Conservation (phyloP, 2,329 filamentous ascomycete genomes). For the Beauveria rudraprayagi region DNA sequence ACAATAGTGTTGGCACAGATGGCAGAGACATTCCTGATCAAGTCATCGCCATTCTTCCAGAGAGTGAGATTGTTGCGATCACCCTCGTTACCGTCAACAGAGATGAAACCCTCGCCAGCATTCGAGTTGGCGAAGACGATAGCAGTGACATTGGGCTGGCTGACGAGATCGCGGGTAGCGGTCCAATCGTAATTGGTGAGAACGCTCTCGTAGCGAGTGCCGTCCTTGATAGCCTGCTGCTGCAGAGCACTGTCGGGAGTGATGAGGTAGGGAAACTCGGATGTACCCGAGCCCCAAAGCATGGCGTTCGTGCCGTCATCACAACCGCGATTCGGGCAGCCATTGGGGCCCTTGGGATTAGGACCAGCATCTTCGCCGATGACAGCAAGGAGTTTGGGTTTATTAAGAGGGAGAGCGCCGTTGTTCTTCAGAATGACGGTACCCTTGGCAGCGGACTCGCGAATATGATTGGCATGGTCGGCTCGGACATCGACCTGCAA, state of each 20-base stretch:
- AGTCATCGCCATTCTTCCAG: constrained; percentile 71
- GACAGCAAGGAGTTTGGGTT: constrained; percentile 66
- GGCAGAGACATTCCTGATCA: constrained; percentile 73
- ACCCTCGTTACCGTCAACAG: constrained; percentile 72
- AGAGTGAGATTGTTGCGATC: constrained; percentile 90
- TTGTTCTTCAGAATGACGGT: constrained; percentile 87
- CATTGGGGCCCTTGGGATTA: constrained; percentile 68
- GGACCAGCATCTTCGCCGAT: constrained; percentile 78
- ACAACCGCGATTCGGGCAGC: constrained; percentile 61
- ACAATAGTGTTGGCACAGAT: constrained; percentile 85
- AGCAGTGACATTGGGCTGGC: constrained; percentile 56
- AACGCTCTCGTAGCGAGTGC: constrained; percentile 55
- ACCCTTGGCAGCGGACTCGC: constrained; percentile 68
- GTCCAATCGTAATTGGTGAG: constrained; percentile 55
- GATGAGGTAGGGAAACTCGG: constrained; percentile 68
- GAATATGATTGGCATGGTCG: constrained; percentile 65
- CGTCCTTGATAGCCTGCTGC: constrained; percentile 51
- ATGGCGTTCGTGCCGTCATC: constrained; percentile 58
- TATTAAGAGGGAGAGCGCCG: constrained; percentile 66
- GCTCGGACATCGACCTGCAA: constrained; percentile 75
- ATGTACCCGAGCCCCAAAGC: constrained; percentile 70
- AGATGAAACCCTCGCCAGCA: constrained; percentile 80
- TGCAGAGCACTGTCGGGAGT: constrained; percentile 66
- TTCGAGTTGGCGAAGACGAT: constrained; percentile 88
- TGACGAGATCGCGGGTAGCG: constrained; percentile 53